phyloP scores from a whole-genome alignment of 768 basidiomycete species.

The Podaxis sp. region DNA sequence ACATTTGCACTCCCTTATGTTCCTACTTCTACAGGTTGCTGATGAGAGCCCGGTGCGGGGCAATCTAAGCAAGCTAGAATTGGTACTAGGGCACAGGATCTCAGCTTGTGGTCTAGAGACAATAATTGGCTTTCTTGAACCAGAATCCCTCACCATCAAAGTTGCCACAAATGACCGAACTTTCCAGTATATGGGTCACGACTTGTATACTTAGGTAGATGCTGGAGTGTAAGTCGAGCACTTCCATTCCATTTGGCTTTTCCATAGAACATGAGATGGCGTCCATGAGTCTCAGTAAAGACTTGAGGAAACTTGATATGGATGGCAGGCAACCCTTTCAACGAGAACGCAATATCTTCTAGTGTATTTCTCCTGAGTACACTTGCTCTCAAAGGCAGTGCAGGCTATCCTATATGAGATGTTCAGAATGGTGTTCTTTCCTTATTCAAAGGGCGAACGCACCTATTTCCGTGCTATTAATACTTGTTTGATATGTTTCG shows the following conservation, averaged over 20 bases:
- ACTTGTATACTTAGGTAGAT: background rate
- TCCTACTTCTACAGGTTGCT: background rate
- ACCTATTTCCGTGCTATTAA: no score
- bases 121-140: conserved; percentile 58
- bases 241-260: background rate
- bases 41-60: conserved; percentile 43
- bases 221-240: background rate
- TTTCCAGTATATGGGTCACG: conserved; percentile 40
- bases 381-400: background rate
- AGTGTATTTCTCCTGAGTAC: background rate
- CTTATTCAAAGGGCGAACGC: no score
- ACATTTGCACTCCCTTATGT: conserved; percentile 42
- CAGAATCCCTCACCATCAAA: conserved; percentile 58
- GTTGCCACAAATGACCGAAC: conserved; percentile 62
- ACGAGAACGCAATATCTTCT: background rate
- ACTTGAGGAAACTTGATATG: no score
- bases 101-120: conserved; percentile 54
- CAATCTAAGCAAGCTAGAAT: conserved; percentile 48
- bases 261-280: background rate
- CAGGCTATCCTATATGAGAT: background rate
- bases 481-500: no score
- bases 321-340: no score
- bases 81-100: conserved; percentile 41
- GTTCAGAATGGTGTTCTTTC: background rate
- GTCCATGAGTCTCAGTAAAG: no score